Conservation (phyloP, 768 basidiomycete genomes). For the Boletus sensibilis region DNA sequence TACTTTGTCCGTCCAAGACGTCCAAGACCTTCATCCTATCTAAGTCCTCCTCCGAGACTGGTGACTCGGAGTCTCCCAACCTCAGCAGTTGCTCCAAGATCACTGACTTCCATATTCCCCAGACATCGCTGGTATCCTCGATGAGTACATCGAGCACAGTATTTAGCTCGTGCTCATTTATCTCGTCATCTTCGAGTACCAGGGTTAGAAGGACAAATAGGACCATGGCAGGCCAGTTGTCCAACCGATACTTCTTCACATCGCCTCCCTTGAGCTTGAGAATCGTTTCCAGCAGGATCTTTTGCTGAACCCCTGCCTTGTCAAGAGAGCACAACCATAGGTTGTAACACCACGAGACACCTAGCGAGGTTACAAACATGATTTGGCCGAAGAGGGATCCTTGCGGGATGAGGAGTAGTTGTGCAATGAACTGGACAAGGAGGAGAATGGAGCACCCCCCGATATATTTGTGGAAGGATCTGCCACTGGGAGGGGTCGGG, state of each 20-base stretch:
- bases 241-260: neutral
- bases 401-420: conserved; percentile 22
- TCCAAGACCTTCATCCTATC: neutral
- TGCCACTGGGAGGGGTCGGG: neutral
- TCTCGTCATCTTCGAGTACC: conserved; percentile 2
- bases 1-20: neutral
- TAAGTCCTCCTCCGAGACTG: neutral
- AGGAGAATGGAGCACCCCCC: conserved; percentile 29
- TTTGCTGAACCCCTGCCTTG: conserved; percentile 14
- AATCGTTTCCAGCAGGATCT: neutral
- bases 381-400: conserved; percentile 11
- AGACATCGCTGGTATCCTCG: conserved; percentile 1
- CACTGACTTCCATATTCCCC: conserved; percentile 1
- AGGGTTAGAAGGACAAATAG: conserved; percentile 10
- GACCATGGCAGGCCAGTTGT: conserved; percentile 14
- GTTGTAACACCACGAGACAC: conserved; percentile 33
- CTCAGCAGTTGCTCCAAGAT: neutral
- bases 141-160: conserved; percentile 1
- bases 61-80: neutral
- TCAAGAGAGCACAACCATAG: conserved; percentile 35
- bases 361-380: conserved; percentile 19
- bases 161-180: neutral
- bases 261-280: neutral
- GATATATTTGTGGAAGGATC: conserved; percentile 10
- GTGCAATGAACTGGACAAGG: conserved; percentile 29